Conservation (phyloP, 73 alveolate genomes). For the Durusdinium trenchii region DNA sequence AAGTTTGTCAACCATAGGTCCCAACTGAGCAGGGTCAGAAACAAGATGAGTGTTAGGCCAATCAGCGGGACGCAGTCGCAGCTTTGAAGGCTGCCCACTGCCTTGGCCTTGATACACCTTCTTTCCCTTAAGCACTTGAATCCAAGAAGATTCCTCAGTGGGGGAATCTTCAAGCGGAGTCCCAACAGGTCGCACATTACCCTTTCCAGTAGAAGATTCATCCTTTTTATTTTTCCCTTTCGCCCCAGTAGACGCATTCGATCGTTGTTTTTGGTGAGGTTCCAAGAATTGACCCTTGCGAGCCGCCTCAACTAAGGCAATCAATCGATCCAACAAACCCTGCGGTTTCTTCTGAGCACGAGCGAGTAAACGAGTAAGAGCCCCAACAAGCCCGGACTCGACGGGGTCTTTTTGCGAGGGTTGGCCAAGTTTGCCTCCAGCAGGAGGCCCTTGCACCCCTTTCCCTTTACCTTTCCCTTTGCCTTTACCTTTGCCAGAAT, state of each 20-base stretch:
- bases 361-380: background rate
- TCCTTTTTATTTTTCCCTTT: background rate
- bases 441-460: background rate
- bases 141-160: background rate
- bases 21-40: background rate
- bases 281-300: background rate
- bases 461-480: background rate
- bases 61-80: background rate
- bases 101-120: background rate
- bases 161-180: background rate
- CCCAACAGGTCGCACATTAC: background rate
- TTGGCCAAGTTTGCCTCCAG: background rate
- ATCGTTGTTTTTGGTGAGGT: background rate
- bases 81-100: background rate
- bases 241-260: background rate
- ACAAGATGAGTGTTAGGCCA: background rate
- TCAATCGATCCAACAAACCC: background rate
- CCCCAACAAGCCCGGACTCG: background rate
- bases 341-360: slow-evolving; percentile 6
- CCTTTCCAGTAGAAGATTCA: background rate
- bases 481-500: background rate
- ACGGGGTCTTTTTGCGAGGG: background rate
- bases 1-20: background rate
- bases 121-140: background rate
- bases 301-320: background rate